Evolutionary conservation across 108 stramenopile genomes (phyloP), one percentile per base, ranked within the genome.

Genomic region (Stephanodiscus minutulus): DNA sequence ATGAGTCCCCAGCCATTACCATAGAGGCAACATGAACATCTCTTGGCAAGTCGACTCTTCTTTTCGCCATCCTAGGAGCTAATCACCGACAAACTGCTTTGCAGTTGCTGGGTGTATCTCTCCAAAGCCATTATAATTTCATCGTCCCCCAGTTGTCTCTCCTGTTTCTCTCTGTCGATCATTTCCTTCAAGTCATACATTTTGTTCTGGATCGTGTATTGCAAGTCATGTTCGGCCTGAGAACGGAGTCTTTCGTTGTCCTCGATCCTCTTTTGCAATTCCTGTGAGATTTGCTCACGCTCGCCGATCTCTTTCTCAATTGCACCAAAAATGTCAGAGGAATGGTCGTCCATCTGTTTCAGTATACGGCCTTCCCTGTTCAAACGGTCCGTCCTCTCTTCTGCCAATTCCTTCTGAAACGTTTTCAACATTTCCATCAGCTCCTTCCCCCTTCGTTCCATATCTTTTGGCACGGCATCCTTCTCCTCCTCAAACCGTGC

Each of bases 71-170:
- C 17, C 36, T 66, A 78, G 15, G 82, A 83, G 72, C 88, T 91
- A 64, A 91, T 85, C 21, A 93, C 87, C 13, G 87, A 83, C 56
- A 98, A 82, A 61, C 86, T 89, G 22, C 81, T 71, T 81, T 98
- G 97, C 31, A 98, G 60, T 77, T 97, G 93, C 28, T 80, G 65
- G 0, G 96, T 98, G 76, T 96, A 98, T 20, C 86, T 64, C 76
- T 97, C 91, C 76, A 98, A 79, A 7, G 94, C 96, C 37, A 83
- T 85, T 6, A 96, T 89, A 70, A 97, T 97, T 59, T 90, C 85
- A 55, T 92, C 90, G 76, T 98, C 97, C 54, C 88, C 87, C 39
- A 77, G 61, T 62, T 92, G 75, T 63, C 97, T 87, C 47, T 95
- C 94, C 57, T 70, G 64, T 39, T 66, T 61, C 84, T 98, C 97